Evolutionary conservation across 257 asterid species (phyloP).

Genomic region (Jacaranda mimosifolia): DNA sequence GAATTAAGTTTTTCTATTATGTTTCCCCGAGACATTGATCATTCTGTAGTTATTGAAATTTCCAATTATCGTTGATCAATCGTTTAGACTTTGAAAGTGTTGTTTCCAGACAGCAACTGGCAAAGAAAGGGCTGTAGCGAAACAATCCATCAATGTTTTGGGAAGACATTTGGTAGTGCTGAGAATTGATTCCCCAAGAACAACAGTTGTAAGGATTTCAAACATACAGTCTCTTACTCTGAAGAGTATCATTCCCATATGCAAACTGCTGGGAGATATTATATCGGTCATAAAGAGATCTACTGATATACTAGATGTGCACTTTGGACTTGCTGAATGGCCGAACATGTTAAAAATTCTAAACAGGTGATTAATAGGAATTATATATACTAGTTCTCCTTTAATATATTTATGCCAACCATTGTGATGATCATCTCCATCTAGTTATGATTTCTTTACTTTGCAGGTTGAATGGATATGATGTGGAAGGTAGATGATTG

Average conservation of each 20-base stretch:
- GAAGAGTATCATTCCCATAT: not conserved
- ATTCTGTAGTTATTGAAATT: not conserved
- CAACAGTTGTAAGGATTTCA: conserved; percentile 61
- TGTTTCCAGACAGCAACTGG: conserved; percentile 60
- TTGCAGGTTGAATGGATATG: conserved; percentile 53
- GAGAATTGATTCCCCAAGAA: conserved; percentile 71
- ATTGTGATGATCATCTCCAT: conserved; percentile 15
- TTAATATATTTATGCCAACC: not conserved
- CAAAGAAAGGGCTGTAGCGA: conserved; percentile 65
- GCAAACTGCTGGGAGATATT: conserved; percentile 50
- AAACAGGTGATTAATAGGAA: conserved; percentile 50
- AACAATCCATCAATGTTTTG: conserved; percentile 51
- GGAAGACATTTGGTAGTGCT: conserved; percentile 52
- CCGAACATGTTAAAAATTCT: conserved; percentile 68
- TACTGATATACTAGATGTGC: conserved; percentile 39
- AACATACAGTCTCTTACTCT: not conserved
- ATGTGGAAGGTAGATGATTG: conserved; percentile 46
- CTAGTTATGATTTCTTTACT: conserved; percentile 21
- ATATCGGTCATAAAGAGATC: accelerated
- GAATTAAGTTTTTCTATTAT: not conserved
- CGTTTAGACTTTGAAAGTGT: conserved; percentile 11
- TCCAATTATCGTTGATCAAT: conserved; percentile 18
- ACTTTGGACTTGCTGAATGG: conserved; percentile 61
- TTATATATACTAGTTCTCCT: not conserved
- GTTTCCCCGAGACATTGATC: not conserved